Evolutionary conservation across 768 basidiomycete species (phyloP).

Genomic region (Russula sp.): DNA sequence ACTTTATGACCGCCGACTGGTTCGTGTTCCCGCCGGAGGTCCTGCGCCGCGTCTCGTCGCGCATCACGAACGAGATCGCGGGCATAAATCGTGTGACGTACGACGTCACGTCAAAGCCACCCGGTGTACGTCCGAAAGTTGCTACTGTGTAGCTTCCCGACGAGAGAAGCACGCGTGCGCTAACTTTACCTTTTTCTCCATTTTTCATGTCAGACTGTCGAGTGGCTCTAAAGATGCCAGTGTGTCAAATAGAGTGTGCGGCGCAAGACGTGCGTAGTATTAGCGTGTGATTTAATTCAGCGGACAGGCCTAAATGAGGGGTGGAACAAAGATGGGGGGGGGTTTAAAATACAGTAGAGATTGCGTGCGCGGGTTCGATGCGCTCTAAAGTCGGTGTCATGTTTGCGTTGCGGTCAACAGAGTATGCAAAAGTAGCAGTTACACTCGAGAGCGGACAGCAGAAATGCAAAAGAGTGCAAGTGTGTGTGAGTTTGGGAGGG

Average conservation of each 20-base stretch:
- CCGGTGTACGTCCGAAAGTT: slow-evolving; percentile 53
- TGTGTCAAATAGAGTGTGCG: not conserved
- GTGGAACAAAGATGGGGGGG: slow-evolving; percentile 1
- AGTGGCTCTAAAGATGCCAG: slow-evolving; percentile 28
- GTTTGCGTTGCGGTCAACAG: slow-evolving; percentile 10
- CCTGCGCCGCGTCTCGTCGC: slow-evolving; percentile 83
- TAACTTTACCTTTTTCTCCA: not conserved
- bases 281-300: slow-evolving; percentile 11
- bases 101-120: slow-evolving; percentile 96
- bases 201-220: slow-evolving; percentile 28
- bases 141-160: not conserved
- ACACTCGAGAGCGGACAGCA: slow-evolving; percentile 8
- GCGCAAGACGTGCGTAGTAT: slow-evolving; percentile 3
- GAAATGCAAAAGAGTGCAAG: not conserved
- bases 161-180: not conserved
- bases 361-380: slow-evolving; percentile 17
- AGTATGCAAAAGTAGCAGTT: slow-evolving; percentile 6
- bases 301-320: slow-evolving; percentile 13
- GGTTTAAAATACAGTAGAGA: slow-evolving; percentile 19
- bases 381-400: slow-evolving; percentile 18
- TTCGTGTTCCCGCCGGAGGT: slow-evolving; percentile 94
- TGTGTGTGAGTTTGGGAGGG: not conserved
- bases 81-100: slow-evolving; percentile 97
- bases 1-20: slow-evolving; percentile 99
- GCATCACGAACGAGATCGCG: slow-evolving; percentile 95